phyloP scores from a whole-genome alignment of 1,139 yeast species.

The Geotrichum aggregatum region DNA sequence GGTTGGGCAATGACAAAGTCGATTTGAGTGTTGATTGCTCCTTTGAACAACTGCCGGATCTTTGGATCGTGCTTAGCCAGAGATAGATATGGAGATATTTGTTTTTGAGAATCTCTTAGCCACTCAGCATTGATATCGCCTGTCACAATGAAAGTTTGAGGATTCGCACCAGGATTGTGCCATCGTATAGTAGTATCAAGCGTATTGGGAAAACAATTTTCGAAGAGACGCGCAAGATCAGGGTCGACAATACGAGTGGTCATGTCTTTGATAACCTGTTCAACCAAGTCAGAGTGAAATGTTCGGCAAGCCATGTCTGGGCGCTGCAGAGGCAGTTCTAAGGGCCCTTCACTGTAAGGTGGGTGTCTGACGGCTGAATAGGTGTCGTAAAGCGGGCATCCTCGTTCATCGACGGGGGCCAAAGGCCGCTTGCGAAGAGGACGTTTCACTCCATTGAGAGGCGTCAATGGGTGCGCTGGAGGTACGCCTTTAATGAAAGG shows the following conservation, averaged over 20 bases:
- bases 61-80: constrained; percentile 49
- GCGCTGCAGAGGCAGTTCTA: constrained; percentile 65
- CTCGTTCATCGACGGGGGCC: constrained; percentile 14
- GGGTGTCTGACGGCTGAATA: constrained; percentile 38
- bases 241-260: constrained; percentile 49
- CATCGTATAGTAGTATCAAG: constrained; percentile 81
- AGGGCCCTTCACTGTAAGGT: constrained; percentile 37
- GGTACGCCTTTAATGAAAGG: constrained; percentile 9
- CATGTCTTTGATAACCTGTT: constrained; percentile 54
- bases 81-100: constrained; percentile 69
- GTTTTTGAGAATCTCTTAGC: constrained; percentile 81
- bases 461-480: not conserved
- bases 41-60: constrained; percentile 55
- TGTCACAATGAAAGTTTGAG: constrained; percentile 67
- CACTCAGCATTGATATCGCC: constrained; percentile 90
- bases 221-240: constrained; percentile 71
- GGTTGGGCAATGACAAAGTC: constrained; percentile 58
- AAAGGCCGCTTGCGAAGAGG: constrained; percentile 1
- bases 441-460: not conserved
- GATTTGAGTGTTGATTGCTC: constrained; percentile 81
- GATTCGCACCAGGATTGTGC: constrained; percentile 44
- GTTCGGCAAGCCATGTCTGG: constrained; percentile 72
- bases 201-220: constrained; percentile 83
- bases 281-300: constrained; percentile 60
- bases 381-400: constrained; percentile 42